Evolutionary conservation across 2,329 filamentous ascomycete species (phyloP).

Genomic region (Colletotrichum tofieldiae): DNA sequence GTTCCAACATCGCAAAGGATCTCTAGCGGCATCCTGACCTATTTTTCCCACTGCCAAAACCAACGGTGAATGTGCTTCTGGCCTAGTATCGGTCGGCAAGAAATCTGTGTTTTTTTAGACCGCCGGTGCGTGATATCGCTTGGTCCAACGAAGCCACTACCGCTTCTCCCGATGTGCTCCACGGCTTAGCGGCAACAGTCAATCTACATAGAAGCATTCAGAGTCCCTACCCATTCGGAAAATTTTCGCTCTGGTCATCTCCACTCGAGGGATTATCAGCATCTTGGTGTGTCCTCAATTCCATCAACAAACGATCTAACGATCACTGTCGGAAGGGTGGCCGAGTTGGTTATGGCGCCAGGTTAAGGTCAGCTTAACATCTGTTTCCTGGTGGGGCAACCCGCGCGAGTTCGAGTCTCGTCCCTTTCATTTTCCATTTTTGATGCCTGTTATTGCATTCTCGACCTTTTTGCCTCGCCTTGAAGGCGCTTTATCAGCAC

Average conservation of each 20-base stretch:
- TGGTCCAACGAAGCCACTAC: not conserved
- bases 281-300: not conserved
- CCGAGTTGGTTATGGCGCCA: conserved; percentile 44
- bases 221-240: not conserved
- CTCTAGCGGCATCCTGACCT: too few species aligned
- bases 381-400: conserved; percentile 43
- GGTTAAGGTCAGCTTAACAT: conserved; percentile 43
- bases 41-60: too few species aligned
- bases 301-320: not conserved
- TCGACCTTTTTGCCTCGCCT: too few species aligned
- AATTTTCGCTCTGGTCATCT: not conserved
- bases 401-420: conserved; percentile 43
- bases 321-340: conserved; percentile 38
- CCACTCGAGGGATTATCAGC: conserved; percentile 8
- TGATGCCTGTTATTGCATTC: not conserved
- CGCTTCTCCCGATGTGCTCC: not conserved
- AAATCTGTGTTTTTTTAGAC: not conserved
- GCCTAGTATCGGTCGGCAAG: too few species aligned
- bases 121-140: not conserved
- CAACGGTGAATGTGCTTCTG: not conserved
- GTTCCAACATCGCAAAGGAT: not conserved
- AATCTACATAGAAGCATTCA: not conserved
- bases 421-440: conserved; percentile 37
- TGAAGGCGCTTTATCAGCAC: too few species aligned
- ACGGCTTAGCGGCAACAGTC: not conserved